Conservation (phyloP, 2,329 filamentous ascomycete genomes). For the Chaetomiaceae sp. region DNA sequence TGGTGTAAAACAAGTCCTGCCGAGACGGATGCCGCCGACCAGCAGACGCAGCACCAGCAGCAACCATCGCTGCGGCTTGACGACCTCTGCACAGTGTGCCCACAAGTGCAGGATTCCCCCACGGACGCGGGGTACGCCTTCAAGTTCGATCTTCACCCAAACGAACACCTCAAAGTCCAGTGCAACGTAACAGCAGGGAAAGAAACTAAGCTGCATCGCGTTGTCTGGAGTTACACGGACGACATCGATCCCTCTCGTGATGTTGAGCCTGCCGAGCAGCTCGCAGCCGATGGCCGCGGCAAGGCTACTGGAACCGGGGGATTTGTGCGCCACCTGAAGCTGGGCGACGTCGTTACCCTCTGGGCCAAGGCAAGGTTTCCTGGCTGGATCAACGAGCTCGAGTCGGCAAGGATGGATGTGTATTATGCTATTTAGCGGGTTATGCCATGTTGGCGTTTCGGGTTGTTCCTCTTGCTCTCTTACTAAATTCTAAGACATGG, state of each 20-base stretch:
- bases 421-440: slow-evolving; percentile 45
- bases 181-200: slow-evolving; percentile 38
- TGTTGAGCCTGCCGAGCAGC: slow-evolving; percentile 17
- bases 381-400: slow-evolving; percentile 49
- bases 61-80: slow-evolving; percentile 6
- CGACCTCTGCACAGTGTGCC: slow-evolving; percentile 17
- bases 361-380: slow-evolving; percentile 56
- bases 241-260: slow-evolving; percentile 34
- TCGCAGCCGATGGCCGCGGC: slow-evolving; percentile 46
- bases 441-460: background rate
- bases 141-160: slow-evolving; percentile 34
- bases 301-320: slow-evolving; percentile 46
- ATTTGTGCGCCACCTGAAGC: slow-evolving; percentile 50
- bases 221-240: slow-evolving; percentile 53
- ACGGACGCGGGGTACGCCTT: slow-evolving; percentile 9
- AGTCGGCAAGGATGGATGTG: slow-evolving; percentile 48
- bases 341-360: slow-evolving; percentile 58
- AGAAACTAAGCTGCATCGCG: slow-evolving; percentile 36
- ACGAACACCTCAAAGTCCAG: slow-evolving; percentile 42
- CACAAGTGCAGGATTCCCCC: slow-evolving; percentile 12
- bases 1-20: slow-evolving; percentile 40
- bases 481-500: background rate
- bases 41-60: background rate
- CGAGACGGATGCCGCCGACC: background rate
- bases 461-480: background rate